Evolutionary conservation across 2,329 filamentous ascomycete genomes (phyloP).

Genomic region (Aschersonia sp.): DNA sequence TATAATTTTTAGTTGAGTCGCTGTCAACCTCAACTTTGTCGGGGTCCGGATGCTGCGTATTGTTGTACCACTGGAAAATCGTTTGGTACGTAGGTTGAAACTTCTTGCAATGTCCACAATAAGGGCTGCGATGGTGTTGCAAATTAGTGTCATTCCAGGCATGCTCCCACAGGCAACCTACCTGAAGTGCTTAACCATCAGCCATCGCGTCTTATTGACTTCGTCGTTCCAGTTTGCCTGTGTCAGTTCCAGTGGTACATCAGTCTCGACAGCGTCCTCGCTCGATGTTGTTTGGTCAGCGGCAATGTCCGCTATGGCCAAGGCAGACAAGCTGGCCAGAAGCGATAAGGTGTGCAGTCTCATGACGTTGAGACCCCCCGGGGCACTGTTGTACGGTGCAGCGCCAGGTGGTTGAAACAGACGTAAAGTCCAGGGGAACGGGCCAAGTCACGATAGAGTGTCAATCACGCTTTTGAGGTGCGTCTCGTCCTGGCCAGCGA

Average conservation of each 20-base stretch:
- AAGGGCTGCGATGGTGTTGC: slow-evolving; percentile 27
- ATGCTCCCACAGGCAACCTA: slow-evolving; percentile 14
- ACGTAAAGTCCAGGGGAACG: no score
- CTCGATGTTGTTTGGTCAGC: no score
- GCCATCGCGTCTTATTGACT: slow-evolving; percentile 35
- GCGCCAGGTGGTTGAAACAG: no score
- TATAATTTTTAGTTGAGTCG: slow-evolving; percentile 19
- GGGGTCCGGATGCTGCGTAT: slow-evolving; percentile 53
- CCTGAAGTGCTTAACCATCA: slow-evolving; percentile 55
- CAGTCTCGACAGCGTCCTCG: no score
- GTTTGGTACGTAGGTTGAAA: slow-evolving; percentile 84
- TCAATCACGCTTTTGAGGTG: no score
- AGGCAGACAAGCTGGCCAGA: slow-evolving; percentile 22
- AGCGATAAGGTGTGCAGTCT: slow-evolving; percentile 25
- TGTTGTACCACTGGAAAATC: slow-evolving; percentile 88
- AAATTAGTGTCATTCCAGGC: no score
- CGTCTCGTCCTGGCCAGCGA: no score
- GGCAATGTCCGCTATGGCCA: slow-evolving; percentile 6
- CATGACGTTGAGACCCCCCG: slow-evolving; percentile 11
- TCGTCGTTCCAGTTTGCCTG: slow-evolving; percentile 42
- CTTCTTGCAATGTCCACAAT: slow-evolving; percentile 58
- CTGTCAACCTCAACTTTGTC: no score
- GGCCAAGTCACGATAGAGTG: no score
- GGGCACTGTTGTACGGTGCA: no score
- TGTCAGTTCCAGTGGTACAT: slow-evolving; percentile 32